Evolutionary conservation across 805 yeast genomes (phyloP).

Genomic region (Barnettozyma pratensis): DNA sequence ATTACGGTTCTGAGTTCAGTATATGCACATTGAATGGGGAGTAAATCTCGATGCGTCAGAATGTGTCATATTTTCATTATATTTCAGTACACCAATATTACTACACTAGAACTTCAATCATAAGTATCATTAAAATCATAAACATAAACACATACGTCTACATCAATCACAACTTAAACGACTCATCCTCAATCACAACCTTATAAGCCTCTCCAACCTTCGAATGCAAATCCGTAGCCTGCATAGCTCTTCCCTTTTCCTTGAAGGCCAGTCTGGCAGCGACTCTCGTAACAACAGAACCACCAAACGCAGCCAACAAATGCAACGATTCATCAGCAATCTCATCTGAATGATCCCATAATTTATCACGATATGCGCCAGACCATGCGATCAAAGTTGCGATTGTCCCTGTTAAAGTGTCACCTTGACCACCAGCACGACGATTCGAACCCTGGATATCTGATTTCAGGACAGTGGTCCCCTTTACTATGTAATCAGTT

Average conservation of each 20-base stretch:
- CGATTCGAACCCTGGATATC: conserved; percentile 60
- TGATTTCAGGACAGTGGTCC: conserved; percentile 37
- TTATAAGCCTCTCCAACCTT: conserved; percentile 57
- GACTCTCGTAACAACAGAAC: conserved; percentile 57
- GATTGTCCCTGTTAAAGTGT: conserved; percentile 80
- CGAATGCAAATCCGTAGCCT: conserved; percentile 75
- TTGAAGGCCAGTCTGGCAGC: conserved; percentile 64
- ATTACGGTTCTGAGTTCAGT: too few relatives aligned
- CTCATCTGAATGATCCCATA: conserved; percentile 49
- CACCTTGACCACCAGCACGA: conserved; percentile 97
- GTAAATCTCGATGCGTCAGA: too few relatives aligned
- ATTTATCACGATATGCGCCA: conserved; percentile 47
- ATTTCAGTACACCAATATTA: too few relatives aligned
- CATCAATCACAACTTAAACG: neutral
- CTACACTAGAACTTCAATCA: too few relatives aligned
- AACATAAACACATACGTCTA: neutral
- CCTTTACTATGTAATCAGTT: conserved; percentile 57
- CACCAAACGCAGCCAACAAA: conserved; percentile 66
- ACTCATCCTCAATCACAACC: conserved; percentile 10
- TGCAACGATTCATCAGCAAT: conserved; percentile 27
- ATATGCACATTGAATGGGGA: too few relatives aligned
- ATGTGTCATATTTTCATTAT: too few relatives aligned
- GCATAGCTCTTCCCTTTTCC: conserved; percentile 70
- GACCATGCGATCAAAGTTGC: conserved; percentile 84
- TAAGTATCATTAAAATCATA: neutral